A percentile compares a stretch with the other conserved stretches of the same genome.
Conservation (phyloP, 1,284 basidiomycete species). For the Sanghuangporus baumii region DNA sequence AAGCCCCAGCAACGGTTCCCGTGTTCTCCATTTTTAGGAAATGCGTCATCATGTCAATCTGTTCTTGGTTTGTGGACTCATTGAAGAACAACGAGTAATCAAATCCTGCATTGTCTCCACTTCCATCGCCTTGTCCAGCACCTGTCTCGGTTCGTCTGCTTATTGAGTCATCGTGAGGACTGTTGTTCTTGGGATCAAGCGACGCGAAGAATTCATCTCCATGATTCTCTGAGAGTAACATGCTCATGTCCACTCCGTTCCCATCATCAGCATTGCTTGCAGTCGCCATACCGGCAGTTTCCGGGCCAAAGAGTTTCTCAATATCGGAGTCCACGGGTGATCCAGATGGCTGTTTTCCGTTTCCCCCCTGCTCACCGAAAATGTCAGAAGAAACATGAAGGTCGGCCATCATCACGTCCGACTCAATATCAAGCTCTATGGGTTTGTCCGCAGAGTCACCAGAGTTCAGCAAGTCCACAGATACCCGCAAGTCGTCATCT, state of each 20-base stretch:
- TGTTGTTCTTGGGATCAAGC: background rate
- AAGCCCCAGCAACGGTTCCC: background rate
- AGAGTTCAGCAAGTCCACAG: slow-evolving; percentile 26
- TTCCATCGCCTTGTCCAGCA: background rate
- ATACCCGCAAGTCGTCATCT: slow-evolving; percentile 27
- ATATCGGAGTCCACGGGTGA: slow-evolving; percentile 13
- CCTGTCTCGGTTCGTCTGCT: background rate
- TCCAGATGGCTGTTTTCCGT: background rate
- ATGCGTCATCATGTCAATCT: slow-evolving; percentile 4
- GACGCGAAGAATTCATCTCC: slow-evolving; percentile 15
- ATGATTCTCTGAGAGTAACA: slow-evolving; percentile 23
- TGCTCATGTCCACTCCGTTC: slow-evolving; percentile 24
- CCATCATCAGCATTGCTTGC: background rate
- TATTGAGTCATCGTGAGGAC: background rate
- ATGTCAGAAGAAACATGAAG: slow-evolving; percentile 22
- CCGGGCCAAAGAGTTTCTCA: slow-evolving; percentile 45
- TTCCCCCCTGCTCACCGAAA: slow-evolving; percentile 37
- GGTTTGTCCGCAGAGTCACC: slow-evolving; percentile 72
- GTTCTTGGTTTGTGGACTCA: slow-evolving; percentile 2
- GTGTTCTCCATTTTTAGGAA: background rate
- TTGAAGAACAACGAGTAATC: slow-evolving; percentile 9
- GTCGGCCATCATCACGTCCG: slow-evolving; percentile 45
- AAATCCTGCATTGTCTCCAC: slow-evolving; percentile 1
- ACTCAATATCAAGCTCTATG: slow-evolving; percentile 74
- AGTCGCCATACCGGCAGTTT: background rate